phyloP scores from a whole-genome alignment of 495 filamentous ascomycete species.

The Penicillium parvum region DNA sequence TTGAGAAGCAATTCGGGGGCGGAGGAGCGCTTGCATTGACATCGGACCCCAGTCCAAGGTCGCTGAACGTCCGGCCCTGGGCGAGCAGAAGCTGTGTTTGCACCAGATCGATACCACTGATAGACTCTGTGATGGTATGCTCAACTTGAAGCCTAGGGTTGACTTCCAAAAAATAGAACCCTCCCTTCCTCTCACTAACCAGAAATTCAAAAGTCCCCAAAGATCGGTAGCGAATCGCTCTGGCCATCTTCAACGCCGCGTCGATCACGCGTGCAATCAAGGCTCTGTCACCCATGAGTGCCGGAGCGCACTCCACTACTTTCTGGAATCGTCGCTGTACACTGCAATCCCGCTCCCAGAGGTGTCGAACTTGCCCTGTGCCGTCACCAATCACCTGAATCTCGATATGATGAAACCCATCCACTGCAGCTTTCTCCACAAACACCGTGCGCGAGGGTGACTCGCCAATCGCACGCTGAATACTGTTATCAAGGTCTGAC shows the following conservation, averaged over 20 bases:
- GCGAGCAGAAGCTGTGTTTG: slow-evolving; percentile 50
- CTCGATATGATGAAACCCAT: slow-evolving; percentile 52
- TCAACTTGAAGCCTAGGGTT: slow-evolving; percentile 58
- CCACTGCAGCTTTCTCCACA: slow-evolving; percentile 49
- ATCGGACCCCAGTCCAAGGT: slow-evolving; percentile 35
- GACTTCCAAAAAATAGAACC: slow-evolving; percentile 64
- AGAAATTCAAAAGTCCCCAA: slow-evolving; percentile 61
- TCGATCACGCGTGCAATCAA: slow-evolving; percentile 38
- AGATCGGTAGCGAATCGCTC: slow-evolving; percentile 45
- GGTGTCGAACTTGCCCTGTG: slow-evolving; percentile 42
- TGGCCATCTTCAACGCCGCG: slow-evolving; percentile 39
- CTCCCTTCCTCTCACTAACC: slow-evolving; percentile 47
- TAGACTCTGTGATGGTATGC: slow-evolving; percentile 51
- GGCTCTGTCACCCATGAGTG: slow-evolving; percentile 31
- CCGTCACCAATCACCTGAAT: slow-evolving; percentile 58
- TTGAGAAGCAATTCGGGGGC: slow-evolving; percentile 33
- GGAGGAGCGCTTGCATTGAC: slow-evolving; percentile 28
- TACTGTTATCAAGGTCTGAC: slow-evolving; percentile 35
- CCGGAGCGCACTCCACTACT: slow-evolving; percentile 49
- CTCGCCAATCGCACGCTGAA: slow-evolving; percentile 43
- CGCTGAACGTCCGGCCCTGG: slow-evolving; percentile 43
- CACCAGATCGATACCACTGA: slow-evolving; percentile 54
- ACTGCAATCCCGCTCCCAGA: slow-evolving; percentile 58
- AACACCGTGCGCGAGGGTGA: slow-evolving; percentile 50
- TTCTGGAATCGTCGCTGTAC: slow-evolving; percentile 56